Percentiles rank a stretch among this genome's conserved stretches.
phyloP scores from a whole-genome alignment of 108 stramenopile species.

The Cyclotella kingstonii region DNA sequence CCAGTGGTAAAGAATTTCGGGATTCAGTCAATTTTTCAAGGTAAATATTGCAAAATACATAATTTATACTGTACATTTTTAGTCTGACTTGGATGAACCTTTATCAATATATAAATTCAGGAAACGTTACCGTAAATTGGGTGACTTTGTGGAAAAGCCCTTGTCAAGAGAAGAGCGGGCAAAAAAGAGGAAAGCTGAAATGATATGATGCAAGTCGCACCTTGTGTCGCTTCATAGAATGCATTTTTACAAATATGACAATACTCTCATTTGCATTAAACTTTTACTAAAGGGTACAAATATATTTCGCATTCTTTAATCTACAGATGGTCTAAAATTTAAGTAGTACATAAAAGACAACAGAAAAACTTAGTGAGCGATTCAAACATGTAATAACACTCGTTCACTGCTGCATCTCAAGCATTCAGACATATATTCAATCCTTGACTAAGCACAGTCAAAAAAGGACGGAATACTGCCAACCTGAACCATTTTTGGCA shows the following conservation, averaged over 20 bases:
- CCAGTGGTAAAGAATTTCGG: conserved; percentile 69
- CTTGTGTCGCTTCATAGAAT: too few relatives aligned
- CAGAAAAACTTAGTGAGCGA: too few relatives aligned
- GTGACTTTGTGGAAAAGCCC: conserved; percentile 66
- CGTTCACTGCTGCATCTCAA: background rate
- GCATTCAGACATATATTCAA: background rate
- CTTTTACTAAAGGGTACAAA: too few relatives aligned
- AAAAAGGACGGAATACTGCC: conserved; percentile 32
- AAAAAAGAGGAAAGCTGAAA: conserved; percentile 55
- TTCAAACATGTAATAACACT: background rate
- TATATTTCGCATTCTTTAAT: too few relatives aligned
- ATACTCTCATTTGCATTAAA: too few relatives aligned
- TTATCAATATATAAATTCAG: conserved; percentile 3
- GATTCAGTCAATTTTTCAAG: conserved; percentile 81
- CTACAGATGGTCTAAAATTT: too few relatives aligned
- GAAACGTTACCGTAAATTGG: conserved; percentile 74
- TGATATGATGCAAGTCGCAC: too few relatives aligned
- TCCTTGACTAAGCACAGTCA: conserved; percentile 11
- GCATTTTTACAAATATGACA: too few relatives aligned
- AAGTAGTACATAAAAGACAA: too few relatives aligned
- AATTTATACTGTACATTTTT: too few relatives aligned
- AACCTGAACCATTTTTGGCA: background rate
- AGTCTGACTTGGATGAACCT: too few relatives aligned
- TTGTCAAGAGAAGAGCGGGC: conserved; percentile 69
- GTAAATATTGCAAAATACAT: background rate